Percentiles rank a stretch among this genome's conserved stretches.
Evolutionary conservation across 495 filamentous ascomycete genomes (phyloP).

Genomic region (Talaromyces borbonicus): DNA sequence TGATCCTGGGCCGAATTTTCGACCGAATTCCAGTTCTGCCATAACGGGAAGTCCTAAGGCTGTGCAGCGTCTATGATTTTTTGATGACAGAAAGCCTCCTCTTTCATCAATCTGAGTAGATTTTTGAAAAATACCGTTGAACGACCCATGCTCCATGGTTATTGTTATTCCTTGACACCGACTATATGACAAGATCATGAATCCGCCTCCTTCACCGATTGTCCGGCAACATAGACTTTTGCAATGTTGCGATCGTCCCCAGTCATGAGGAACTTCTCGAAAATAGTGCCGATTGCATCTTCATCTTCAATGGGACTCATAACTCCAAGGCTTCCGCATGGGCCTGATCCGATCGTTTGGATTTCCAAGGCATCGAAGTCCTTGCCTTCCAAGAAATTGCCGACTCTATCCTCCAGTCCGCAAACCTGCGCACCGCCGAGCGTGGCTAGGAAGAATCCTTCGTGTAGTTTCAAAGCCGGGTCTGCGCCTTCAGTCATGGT

Average conservation of each 20-base stretch:
- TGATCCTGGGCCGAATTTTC: too few species aligned
- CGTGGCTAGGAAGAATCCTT: constrained; percentile 54
- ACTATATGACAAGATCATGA: too few species aligned
- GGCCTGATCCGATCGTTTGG: constrained; percentile 22
- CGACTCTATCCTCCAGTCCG: constrained; percentile 43
- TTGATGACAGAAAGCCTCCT: too few species aligned
- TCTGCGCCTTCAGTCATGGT: constrained; percentile 37
- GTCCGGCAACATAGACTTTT: constrained; percentile 47
- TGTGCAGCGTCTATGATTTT: too few species aligned
- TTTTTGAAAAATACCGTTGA: too few species aligned
- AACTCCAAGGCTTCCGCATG: constrained; percentile 18
- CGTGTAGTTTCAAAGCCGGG: constrained; percentile 36
- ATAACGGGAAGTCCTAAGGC: too few species aligned
- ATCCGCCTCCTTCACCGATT: constrained; percentile 28
- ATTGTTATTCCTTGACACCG: too few species aligned
- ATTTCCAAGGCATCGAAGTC: constrained; percentile 57
- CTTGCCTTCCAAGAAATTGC: constrained; percentile 50
- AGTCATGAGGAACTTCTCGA: constrained; percentile 59
- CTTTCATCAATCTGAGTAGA: too few species aligned
- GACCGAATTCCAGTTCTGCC: too few species aligned
- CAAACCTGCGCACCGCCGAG: constrained; percentile 53
- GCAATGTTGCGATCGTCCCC: constrained; percentile 55
- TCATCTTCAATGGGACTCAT: constrained; percentile 46
- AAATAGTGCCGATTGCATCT: constrained; percentile 35
- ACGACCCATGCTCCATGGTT: too few species aligned